Conservation (phyloP, 805 yeast genomes). For the Ogataea chonburiensis region DNA sequence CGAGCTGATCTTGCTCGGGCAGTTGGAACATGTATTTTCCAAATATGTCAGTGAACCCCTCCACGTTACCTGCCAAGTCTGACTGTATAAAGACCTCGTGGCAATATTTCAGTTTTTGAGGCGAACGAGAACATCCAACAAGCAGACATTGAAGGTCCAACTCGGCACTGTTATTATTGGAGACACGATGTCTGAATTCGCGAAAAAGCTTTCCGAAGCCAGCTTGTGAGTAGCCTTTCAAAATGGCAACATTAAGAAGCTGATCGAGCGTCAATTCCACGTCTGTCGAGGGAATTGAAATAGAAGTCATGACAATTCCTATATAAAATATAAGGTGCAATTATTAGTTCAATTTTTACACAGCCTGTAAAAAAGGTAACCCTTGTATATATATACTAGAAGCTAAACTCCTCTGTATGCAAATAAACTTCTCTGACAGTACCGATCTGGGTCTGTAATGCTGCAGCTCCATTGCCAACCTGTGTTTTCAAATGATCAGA, state of each 20-base stretch:
- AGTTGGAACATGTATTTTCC: slow-evolving; percentile 16
- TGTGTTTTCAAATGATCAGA: slow-evolving; percentile 39
- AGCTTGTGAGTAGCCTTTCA: slow-evolving; percentile 26
- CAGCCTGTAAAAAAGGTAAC: no score
- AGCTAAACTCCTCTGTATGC: slow-evolving; percentile 53
- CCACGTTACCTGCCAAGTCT: slow-evolving; percentile 27
- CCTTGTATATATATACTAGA: slow-evolving; percentile 23
- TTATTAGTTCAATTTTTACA: neutral
- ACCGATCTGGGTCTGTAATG: slow-evolving; percentile 38
- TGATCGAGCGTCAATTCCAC: slow-evolving; percentile 23
- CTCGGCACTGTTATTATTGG: slow-evolving; percentile 2
- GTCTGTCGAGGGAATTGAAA: slow-evolving; percentile 22
- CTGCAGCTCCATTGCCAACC: slow-evolving; percentile 41
- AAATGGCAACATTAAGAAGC: slow-evolving; percentile 24
- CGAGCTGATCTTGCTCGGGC: slow-evolving; percentile 22
- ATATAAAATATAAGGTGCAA: neutral
- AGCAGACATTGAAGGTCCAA: slow-evolving; percentile 24
- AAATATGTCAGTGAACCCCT: slow-evolving; percentile 26
- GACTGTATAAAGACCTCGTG: slow-evolving; percentile 28
- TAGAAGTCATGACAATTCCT: slow-evolving; percentile 9
- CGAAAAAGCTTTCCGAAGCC: slow-evolving; percentile 29
- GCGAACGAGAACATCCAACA: slow-evolving; percentile 16
- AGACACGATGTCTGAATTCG: slow-evolving; percentile 26
- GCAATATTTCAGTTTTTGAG: slow-evolving; percentile 29
- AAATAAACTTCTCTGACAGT: slow-evolving; percentile 44